Base-by-base conservation (phyloP, 2,329 filamentous ascomycete genomes). In the Paecilomyces niveus region DNA sequence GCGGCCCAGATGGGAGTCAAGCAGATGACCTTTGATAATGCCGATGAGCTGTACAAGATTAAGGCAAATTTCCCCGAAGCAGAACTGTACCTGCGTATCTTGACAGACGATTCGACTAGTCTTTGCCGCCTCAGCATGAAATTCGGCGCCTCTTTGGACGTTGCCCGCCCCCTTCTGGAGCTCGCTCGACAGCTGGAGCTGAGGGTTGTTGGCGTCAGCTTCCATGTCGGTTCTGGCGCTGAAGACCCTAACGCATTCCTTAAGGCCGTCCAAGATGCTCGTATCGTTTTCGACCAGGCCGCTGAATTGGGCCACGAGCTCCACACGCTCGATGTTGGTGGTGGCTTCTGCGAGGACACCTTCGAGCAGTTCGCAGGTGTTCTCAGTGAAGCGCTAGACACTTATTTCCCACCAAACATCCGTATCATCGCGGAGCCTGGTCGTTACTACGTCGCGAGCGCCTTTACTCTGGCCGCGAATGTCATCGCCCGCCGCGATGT, bases 1-100 rank as follows among this genome's bases (percentile, higher is more conserved):
- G 94, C 95, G 64, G 86, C 89, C 70, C 84, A 86, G 72, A 82
- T 87, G 65, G 89, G 89, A 66, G 94, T 99, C 73, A 93, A 89
- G 80, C 90, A 96, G 82, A 97, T 99, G 93, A 99, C 94, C 2
- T 97, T 99, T 72, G 94, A 99, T 83, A 99, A 99, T 69, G 86
- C 89, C 73, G 94, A 99, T 74, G 94, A 99, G 82, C 85, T 99
- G 56, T 91, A 93, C 85, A 99, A 99, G 84, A 93, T 96, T 75
- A 94, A 95, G 76, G 89, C 91, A 76, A 85, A 94, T 67, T 97
- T 85, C 71, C 93, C 94, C 2, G 86, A 85, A 54, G 94, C 94
- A 29, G 90, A 97, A 79, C 86, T 99, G 50, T 96, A 89, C 76
- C 82, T 99, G 61, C 92, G 94, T 68, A 99, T 99, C 78, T 82